Base-by-base conservation (phyloP, 2,329 filamentous ascomycete genomes). In the Periconia digitata region DNA sequence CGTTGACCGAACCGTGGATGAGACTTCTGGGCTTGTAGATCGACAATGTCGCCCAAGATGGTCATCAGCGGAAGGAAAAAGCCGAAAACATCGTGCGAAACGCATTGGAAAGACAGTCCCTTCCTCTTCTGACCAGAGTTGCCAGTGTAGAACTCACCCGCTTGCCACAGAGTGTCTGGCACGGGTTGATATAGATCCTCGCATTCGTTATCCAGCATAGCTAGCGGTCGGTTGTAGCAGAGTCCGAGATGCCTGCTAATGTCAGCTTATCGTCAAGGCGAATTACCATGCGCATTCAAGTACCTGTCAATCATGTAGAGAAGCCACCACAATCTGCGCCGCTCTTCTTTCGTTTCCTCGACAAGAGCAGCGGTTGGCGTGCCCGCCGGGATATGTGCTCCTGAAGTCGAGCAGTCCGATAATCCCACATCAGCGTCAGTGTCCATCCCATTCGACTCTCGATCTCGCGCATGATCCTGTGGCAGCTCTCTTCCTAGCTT, bases 11-110 rank as follows among this genome's bases (percentile, higher is more conserved):
- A 95, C 21, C 89, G 82, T 1, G 92, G 91, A 63, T 95, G 90
- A 59, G 95, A 95, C 46, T 88, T 85, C 8, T 90, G 89, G 67
- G 95, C 90, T 56, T 95, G 89, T 40, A 96, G 77, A 69, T 96
- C 91, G 43, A 96, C 89, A 43, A 96, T 92, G 67, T 94, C 91
- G 45, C 92, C 92, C 18, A 96, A 79, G 46, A 96, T 95, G 1
- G 90, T 90, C 92, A 96, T 96, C 42, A 96, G 74, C 2, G 92
- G 92, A 23, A 95, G 73, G 74, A 96, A 96, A 70, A 91, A 95
- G 41, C 90, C 91, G 66, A 92, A 96, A 63, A 96, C 89, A 70
- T 89, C 87, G 71, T 94, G 89, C 10, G 90, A 89, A 6, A 84
- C 89, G 68, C 90, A 95, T 67, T 92, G 86, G 56, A 92, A 92